phyloP scores from a whole-genome alignment of 129 eudicot genomes.

The Centella asiatica region DNA sequence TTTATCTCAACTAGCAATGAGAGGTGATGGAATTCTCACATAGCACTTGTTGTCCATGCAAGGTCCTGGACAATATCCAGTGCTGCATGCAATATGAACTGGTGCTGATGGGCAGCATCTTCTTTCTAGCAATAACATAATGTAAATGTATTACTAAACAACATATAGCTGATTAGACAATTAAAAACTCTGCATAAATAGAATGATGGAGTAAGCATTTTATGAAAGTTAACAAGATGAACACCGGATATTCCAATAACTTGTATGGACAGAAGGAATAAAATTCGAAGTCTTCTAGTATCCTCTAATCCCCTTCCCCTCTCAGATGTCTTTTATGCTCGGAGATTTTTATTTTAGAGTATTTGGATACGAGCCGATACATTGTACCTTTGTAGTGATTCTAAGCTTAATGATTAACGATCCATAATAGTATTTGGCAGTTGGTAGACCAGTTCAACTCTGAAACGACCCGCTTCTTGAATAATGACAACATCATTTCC shows the following conservation, averaged over 20 bases:
- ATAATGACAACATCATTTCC: too few species aligned
- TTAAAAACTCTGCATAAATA: neutral
- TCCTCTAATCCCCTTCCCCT: too few species aligned
- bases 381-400: too few species aligned
- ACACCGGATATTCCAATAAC: neutral
- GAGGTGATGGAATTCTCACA: constrained; percentile 36
- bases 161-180: neutral
- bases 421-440: too few species aligned
- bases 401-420: too few species aligned
- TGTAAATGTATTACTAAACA: neutral
- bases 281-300: too few species aligned
- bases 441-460: too few species aligned
- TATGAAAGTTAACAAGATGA: neutral
- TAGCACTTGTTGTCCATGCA: constrained; percentile 98
- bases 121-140: constrained; percentile 48
- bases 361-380: too few species aligned
- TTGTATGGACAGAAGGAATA: neutral
- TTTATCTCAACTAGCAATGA: neutral
- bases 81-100: constrained; percentile 85
- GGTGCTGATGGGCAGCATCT: constrained; percentile 97
- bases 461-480: too few species aligned
- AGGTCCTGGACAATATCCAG: constrained; percentile 92
- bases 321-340: too few species aligned
- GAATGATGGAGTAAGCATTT: neutral
- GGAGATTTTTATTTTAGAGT: too few species aligned